Base-by-base conservation (phyloP, 1,284 basidiomycete species). In the Leccinum colubrinum region DNA sequence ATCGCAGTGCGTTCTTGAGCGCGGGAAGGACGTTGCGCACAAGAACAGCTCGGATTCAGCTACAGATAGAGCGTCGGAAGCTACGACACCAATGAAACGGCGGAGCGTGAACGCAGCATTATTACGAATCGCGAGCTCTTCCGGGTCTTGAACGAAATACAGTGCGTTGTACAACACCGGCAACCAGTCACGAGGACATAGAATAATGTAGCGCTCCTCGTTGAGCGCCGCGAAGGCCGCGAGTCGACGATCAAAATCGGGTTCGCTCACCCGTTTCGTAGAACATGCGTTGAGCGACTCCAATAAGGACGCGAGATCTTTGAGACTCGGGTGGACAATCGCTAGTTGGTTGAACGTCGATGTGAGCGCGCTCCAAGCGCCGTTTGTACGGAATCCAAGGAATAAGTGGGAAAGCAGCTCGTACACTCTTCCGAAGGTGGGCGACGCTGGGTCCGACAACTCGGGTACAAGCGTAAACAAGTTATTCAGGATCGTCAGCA, bases 231-330 rank as follows among this genome's bases (percentile, higher is more conserved):
- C 82, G 74, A 95, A 98, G 0, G 93, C 95, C 1, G 77, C 74
- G 14, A 99, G 80, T 2, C 97, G 90, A 53, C 85, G 83, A 65
- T 98, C 94, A 69, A 98, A 98, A 74, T 99, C 94, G 1, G 95
- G 93, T 73, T 99, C 95, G 59, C 97, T 95, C 43, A 97, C 76
- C 15, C 94, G 84, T 67, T 86, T 90, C 1, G 75, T 77, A 1
- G 94, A 96, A 75, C 89, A 98, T 0, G 96, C 87, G 70, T 99
- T 99, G 63, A 99, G 82, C 1, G 86, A 84, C 11, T 82, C 81
- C 48, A 94, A 72, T 4, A 95, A 73, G 8, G 79, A 74, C 0
- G 87, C 80, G 1, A 91, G 71, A 2, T 71, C 67, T 20, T 76
- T 69, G 30, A 94, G 77, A 2, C 79, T 73, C 0, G 76, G 63